Evolutionary conservation across 352 stramenopile species (phyloP).

Genomic region (Pseudoperonospora humuli): DNA sequence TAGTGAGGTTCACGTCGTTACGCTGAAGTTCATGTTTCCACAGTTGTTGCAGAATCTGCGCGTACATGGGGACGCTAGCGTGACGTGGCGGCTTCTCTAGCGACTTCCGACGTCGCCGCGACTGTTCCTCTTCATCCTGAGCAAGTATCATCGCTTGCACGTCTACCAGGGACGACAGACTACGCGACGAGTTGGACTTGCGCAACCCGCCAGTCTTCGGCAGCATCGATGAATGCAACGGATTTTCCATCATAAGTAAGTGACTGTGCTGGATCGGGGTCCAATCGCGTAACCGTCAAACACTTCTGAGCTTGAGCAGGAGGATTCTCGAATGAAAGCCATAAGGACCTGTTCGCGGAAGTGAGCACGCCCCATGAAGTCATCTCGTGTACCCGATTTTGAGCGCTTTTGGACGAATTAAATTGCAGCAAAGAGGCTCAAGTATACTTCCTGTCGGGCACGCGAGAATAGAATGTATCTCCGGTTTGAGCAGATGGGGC

Average conservation of each 20-base stretch:
- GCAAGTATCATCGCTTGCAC: slow-evolving; percentile 35
- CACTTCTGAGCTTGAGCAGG: slow-evolving; percentile 1
- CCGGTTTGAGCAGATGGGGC: slow-evolving; percentile 9
- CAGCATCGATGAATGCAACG: slow-evolving; percentile 20
- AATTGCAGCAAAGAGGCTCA: not conserved
- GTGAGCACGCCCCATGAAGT: slow-evolving; percentile 4
- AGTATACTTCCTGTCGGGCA: not conserved
- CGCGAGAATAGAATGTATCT: slow-evolving; percentile 8
- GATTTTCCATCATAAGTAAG: slow-evolving; percentile 29
- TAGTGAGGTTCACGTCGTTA: slow-evolving; percentile 49
- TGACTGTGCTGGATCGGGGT: not conserved
- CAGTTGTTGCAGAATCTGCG: slow-evolving; percentile 52
- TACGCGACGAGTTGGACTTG: slow-evolving; percentile 53
- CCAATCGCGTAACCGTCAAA: not conserved
- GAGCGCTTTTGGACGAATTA: not conserved
- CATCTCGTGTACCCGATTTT: slow-evolving; percentile 2
- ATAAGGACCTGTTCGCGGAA: slow-evolving; percentile 11
- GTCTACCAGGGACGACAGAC: slow-evolving; percentile 28
- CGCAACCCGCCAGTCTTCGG: slow-evolving; percentile 27
- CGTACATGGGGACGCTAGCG: slow-evolving; percentile 54
- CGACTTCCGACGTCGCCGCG: slow-evolving; percentile 26
- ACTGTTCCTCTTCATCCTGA: slow-evolving; percentile 42
- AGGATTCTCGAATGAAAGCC: not conserved
- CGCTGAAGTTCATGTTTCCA: slow-evolving; percentile 59
- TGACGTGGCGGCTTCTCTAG: slow-evolving; percentile 59